These are phyloP conservation scores for Lophiostoma macrostomum DNA, from an alignment of 495 filamentous ascomycete species.

Conservation along the genomic window DNA sequence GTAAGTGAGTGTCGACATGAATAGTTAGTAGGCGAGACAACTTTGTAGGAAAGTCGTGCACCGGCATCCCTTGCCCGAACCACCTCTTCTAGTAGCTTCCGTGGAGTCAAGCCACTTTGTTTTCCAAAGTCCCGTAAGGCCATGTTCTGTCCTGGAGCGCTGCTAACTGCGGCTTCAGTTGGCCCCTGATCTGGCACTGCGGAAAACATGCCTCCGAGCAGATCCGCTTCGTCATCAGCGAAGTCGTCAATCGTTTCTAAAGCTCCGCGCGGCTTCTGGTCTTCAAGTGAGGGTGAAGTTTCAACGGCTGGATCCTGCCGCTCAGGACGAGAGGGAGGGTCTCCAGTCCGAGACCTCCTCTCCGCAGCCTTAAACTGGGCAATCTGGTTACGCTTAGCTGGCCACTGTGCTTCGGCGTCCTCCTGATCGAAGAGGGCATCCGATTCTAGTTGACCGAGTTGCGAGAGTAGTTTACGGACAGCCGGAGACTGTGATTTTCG, in stretches of 20 bases:
- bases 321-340: no score
- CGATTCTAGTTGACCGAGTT: conserved; percentile 71
- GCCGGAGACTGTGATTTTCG: conserved; percentile 45
- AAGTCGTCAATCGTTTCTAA: not conserved
- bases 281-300: no score
- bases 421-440: conserved; percentile 83
- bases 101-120: conserved; percentile 66
- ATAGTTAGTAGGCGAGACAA: conserved; percentile 68
- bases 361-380: conserved; percentile 52
- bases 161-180: not conserved
- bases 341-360: no score
- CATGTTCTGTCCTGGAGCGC: conserved; percentile 40
- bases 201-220: conserved; percentile 67
- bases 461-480: conserved; percentile 61
- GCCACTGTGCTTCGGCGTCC: conserved; percentile 74
- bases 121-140: conserved; percentile 80
- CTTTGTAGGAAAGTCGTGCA: conserved; percentile 60
- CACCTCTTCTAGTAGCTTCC: conserved; percentile 75
- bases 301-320: no score
- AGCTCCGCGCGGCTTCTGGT: no score
- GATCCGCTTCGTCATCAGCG: conserved; percentile 35
- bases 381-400: conserved; percentile 60
- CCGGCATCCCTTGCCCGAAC: conserved; percentile 70
- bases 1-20: conserved; percentile 69
- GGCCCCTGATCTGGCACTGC: conserved; percentile 16